Evolutionary conservation across 495 filamentous ascomycete genomes (phyloP), one percentile per base, ranked within the genome.

Genomic region (Neurospora africana): DNA sequence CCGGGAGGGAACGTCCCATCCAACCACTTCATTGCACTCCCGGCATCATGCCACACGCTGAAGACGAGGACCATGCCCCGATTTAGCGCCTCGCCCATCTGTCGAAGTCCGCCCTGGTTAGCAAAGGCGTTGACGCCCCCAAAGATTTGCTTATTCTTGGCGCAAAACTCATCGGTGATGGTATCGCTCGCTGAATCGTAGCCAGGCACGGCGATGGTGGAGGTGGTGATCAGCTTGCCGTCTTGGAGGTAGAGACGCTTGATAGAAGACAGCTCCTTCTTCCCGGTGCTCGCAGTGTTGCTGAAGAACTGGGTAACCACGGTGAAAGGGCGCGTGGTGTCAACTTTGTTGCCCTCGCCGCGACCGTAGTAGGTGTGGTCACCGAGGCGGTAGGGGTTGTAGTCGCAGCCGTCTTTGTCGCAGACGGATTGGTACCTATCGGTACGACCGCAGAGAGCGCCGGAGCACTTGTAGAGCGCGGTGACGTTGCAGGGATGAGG

Each of bases 241-340:
- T 84, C 79, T 76, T 91, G 89, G 30, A 90, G 80, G 78, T 92
- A 91, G 8, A 88, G 61, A 4, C 90, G 84, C 47, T 85, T 81
- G 79, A 92, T 91, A 74, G 87, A 82, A 37, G 72, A 77, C 23
- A 91, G 79, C 15, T 79, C 75, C 40, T 87, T 88, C 35, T 79
- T 71, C 0, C 23, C 47, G 0, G 47, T 0, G 47, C 0, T 7
- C 21, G 47, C 30, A 69, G 83, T 81, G 73, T 81, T 81, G 65
- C 88, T 86, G n/a, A 86, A 77, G 83, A 92, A 92, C 76, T 91
- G 88, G 1, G 89, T 91, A 35, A 90, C 86, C 37, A 91, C 88
- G 0, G 88, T 90, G 75, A 90, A 87, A 5, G 81, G 80, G 33
- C 41, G 47, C 1, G 47, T 40, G 19, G 76, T 78, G 74, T 79